Evolutionary conservation across 148 eudicot species (phyloP).

Genomic region (Polygonum maritimum): DNA sequence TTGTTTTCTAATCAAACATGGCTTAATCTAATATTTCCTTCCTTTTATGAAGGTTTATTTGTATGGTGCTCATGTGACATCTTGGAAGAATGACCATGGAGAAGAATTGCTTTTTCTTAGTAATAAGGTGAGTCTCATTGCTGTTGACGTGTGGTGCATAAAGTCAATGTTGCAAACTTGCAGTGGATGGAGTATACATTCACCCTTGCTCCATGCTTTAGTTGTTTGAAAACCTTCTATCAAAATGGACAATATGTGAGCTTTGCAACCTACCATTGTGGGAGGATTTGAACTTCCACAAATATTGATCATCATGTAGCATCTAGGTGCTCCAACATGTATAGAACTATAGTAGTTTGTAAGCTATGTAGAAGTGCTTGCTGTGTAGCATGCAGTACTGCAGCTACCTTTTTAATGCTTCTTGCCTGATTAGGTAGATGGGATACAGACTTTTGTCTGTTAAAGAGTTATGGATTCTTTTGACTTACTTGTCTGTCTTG

Average conservation of each 20-base stretch:
- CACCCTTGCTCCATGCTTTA: not conserved
- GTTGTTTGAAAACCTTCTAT: not conserved
- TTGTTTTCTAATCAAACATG: conserved; percentile 2
- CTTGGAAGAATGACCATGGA: conserved; percentile 89
- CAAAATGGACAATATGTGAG: not conserved
- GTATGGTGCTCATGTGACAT: conserved; percentile 87
- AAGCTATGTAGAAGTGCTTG: not conserved
- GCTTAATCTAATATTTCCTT: not conserved
- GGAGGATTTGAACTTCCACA: not conserved
- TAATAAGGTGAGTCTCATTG: conserved; percentile 51
- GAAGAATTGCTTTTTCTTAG: conserved; percentile 92
- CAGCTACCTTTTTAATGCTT: not conserved
- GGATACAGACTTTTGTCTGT: not conserved
- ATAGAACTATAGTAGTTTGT: not conserved
- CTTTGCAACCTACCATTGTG: not conserved
- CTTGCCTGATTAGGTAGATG: not conserved
- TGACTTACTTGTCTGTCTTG: not conserved
- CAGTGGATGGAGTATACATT: not conserved
- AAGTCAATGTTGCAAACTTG: not conserved
- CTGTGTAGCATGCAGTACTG: not conserved
- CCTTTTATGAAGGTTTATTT: conserved; percentile 50
- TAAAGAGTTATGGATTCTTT: not conserved
- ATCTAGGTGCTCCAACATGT: not conserved
- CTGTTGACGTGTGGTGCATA: not conserved
- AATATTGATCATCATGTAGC: not conserved